Evolutionary conservation across 352 stramenopile genomes (phyloP), one percentile per base, ranked within the genome.

Genomic region (Pythium dissimile): DNA sequence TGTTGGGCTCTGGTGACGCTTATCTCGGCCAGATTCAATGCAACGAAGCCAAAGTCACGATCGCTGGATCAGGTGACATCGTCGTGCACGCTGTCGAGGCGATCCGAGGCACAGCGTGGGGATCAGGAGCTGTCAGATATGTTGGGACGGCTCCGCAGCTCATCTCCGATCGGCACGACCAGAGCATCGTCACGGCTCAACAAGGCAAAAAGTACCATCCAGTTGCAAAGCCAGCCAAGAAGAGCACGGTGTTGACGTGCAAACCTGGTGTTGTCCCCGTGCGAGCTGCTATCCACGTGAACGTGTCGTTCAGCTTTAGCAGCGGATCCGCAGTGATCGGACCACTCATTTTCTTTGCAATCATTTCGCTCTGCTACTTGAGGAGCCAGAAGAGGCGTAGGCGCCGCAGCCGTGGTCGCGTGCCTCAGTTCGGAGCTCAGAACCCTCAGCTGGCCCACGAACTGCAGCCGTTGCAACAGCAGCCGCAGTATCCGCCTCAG

Each of bases 101-200:
- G 13, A 62, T 67, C 39, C 35, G 13, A 1, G 59, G 59, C 28
- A 45, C 50, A 18, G 42, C 45, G 12, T 61, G 45, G 34, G 62
- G 66, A n/a, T 21, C 26, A 1, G 66, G 66, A 1, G 52, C 59
- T n/a, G 49, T 73, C 42, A 56, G 61, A 28, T 73, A 64, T 31
- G 45, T 73, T 0, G 66, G 66, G 21, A 5, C 23, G 0, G 42
- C 38, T 18, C 66, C 66, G 15, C 28, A 47, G 46, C 46, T 28
- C 9, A 70, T 73, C 43, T 67, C 54, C 9, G 62, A 64, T 41
- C 55, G 52, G n/a, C 43, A 59, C 31, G 51, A 69, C 16, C 26
- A 37, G 16, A 55, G 43, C n/a, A 28, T 59, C 15, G 67, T 67
- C 34, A 64, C 57, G 1, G 10, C 28, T n/a, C 23, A 57, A 18